phyloP scores from a whole-genome alignment of 2,329 filamentous ascomycete species.

The Fusarium sp. region DNA sequence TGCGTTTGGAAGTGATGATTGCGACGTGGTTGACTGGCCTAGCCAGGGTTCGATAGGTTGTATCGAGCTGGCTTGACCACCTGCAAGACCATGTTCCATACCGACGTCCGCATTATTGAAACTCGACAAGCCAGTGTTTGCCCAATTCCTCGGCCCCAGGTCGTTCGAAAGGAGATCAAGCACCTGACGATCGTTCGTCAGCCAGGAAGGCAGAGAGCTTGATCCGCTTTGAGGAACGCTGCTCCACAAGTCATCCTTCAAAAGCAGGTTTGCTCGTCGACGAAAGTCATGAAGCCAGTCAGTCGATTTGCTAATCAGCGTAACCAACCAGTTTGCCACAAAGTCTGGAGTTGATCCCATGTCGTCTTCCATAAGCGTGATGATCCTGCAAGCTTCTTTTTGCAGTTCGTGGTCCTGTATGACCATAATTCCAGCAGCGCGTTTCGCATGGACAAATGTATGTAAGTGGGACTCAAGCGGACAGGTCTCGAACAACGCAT shows the following conservation, averaged over 20 bases:
- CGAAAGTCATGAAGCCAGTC: constrained; percentile 24
- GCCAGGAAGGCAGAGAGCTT: background rate
- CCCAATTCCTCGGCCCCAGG: background rate
- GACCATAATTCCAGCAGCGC: background rate
- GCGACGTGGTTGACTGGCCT: background rate
- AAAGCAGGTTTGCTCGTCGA: constrained; percentile 2
- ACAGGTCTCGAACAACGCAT: constrained; percentile 28
- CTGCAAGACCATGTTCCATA: background rate
- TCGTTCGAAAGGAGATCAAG: background rate
- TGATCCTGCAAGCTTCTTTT: constrained; percentile 23
- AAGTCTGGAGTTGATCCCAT: constrained; percentile 25
- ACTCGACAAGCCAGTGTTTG: background rate
- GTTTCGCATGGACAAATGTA: constrained; percentile 1
- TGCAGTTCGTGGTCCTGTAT: constrained; percentile 17
- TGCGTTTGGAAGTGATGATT: background rate
- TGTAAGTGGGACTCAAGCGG: constrained; percentile 27
- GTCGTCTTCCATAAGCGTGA: constrained; percentile 30
- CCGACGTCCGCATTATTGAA: too few species aligned
- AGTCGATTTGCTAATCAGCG: constrained; percentile 14
- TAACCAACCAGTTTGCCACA: constrained; percentile 33
- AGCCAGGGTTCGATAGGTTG: background rate
- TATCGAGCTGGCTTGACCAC: background rate
- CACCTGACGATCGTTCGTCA: background rate
- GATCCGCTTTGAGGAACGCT: background rate
- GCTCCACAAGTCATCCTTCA: background rate